Evolutionary conservation across 495 filamentous ascomycete species (phyloP), one percentile per base, ranked within the genome.

Genomic region (Thermothielavioides terrestris): DNA sequence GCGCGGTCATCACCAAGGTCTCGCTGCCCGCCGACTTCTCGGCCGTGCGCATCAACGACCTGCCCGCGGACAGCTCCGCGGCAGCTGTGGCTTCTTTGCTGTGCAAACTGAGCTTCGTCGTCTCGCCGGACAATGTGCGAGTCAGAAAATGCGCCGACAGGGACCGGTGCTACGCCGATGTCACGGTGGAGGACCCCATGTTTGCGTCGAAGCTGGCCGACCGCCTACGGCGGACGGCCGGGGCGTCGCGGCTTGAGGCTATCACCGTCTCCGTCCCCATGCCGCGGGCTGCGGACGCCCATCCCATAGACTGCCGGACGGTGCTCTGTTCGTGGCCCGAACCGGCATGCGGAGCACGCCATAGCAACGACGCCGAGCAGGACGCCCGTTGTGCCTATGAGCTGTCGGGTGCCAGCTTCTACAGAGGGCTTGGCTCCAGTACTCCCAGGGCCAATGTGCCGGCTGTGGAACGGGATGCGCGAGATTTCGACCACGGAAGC

Each of bases 281-380:
- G 44, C 46, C 50, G 1, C 38, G 39, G 1, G 56, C 50, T 3
- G 58, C 58, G 2, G 56, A 42, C 25, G 40, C 38, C 18, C 53
- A 55, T 11, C 52, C 55, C 1, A 53, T 68, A 1, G 65, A 68
- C 15, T 62, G 60, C 38, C 60, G 48, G 28, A 65, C 58, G 10
- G 51, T 69, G 0, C 53, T 57, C 39, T 55, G 54, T 22, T 67
- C 65, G 9, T 69, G 67, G 67, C 54, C 60, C 40, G 61, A 54
- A 12, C 53, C 65, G 0, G 43, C 31, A 25, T 53, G 35, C 12
- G 58, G 49, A 1, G 67, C 39, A 1, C 60, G 57, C 61, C 57
- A 68, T 12, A 64, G 61, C 36, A 68, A 65, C 37, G 42, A 46
- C 8, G 2, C 17, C 6, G n/a, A 18, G 17, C 14, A 52, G 12